phyloP scores from a whole-genome alignment of 345 rosid genomes.

The Pseudoturritis turrita region DNA sequence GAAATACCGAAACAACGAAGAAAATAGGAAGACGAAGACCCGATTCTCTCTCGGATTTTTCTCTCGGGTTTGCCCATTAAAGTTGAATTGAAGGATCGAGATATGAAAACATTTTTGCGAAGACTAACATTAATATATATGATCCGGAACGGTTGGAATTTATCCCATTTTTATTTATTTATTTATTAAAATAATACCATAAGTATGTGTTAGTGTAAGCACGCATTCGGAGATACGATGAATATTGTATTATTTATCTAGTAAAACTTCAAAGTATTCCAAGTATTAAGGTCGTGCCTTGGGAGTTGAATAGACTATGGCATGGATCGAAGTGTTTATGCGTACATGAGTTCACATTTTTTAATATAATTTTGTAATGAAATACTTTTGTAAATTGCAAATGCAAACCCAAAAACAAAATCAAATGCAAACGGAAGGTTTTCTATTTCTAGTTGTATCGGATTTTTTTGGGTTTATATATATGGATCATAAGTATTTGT shows the following conservation, averaged over 20 bases:
- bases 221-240: slow-evolving; percentile 14
- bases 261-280: neutral
- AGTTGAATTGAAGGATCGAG: neutral
- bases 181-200: neutral
- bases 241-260: neutral
- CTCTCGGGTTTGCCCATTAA: slow-evolving; percentile 33
- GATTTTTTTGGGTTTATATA: too few species aligned
- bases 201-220: neutral
- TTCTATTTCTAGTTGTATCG: too few species aligned
- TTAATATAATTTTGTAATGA: too few species aligned
- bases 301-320: neutral
- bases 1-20: slow-evolving; percentile 48
- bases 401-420: too few species aligned
- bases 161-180: neutral
- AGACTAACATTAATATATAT: neutral
- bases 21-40: slow-evolving; percentile 16
- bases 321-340: too few species aligned
- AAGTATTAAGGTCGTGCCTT: neutral
- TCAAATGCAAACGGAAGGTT: too few species aligned
- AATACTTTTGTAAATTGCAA: too few species aligned
- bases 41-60: too few species aligned
- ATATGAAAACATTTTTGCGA: neutral
- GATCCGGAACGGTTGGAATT: slow-evolving; percentile 8
- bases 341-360: too few species aligned
- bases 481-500: too few species aligned